Evolutionary conservation across 257 asterid species (phyloP).

Genomic region (Linaria vulgaris): DNA sequence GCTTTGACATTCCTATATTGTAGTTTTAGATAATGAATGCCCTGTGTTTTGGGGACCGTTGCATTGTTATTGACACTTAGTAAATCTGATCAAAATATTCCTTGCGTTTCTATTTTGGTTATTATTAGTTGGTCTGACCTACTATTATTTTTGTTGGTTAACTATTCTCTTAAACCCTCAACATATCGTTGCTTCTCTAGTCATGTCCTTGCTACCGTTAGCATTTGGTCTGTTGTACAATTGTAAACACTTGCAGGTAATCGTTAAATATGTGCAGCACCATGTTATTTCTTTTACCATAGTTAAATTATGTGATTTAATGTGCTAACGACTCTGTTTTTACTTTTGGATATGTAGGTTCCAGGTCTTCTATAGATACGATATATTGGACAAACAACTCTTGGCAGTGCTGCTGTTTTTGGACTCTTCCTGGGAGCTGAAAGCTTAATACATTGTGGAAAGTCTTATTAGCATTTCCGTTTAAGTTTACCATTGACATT

Average conservation of each 20-base stretch:
- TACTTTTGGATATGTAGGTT: conserved; percentile 36
- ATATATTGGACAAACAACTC: conserved; percentile 58
- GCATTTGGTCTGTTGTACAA: neutral
- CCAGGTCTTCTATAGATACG: conserved; percentile 59
- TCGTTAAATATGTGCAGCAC: neutral
- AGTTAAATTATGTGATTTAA: neutral
- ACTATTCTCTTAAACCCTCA: neutral
- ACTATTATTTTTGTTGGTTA: neutral
- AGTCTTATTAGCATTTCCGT: conserved; percentile 35
- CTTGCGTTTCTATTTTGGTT: neutral
- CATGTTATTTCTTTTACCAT: neutral
- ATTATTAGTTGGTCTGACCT: neutral
- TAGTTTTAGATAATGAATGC: too few species aligned
- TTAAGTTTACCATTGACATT: neutral
- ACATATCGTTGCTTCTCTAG: neutral
- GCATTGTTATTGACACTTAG: neutral
- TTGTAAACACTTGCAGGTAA: neutral
- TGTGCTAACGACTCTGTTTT: neutral
- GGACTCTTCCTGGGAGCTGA: conserved; percentile 69
- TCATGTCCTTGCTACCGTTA: neutral
- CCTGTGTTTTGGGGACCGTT: neutral
- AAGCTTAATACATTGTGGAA: conserved; percentile 67
- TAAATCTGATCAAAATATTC: neutral
- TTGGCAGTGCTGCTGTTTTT: conserved; percentile 71
- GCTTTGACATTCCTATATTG: too few species aligned